phyloP scores from a whole-genome alignment of 2,329 filamentous ascomycete genomes.

The Aspergillus intermedius region DNA sequence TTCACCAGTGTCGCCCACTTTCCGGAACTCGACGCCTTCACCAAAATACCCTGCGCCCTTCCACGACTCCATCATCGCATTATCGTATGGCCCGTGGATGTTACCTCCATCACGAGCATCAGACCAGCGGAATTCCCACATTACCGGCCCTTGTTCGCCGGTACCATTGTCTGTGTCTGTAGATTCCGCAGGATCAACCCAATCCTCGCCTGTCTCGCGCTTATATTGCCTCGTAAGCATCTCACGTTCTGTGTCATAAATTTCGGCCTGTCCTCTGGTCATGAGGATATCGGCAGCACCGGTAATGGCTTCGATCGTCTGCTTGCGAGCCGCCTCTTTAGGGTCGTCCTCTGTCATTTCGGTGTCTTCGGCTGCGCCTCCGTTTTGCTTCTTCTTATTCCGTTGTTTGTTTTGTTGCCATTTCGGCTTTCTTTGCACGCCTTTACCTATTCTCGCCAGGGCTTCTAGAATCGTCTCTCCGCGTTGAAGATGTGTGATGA shows the following conservation, averaged over 20 bases:
- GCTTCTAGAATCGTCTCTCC: constrained; percentile 87
- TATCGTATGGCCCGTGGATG: constrained; percentile 82
- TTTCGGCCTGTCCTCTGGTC: constrained; percentile 74
- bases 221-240: constrained; percentile 73
- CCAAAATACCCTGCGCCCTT: constrained; percentile 87
- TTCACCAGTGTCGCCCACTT: constrained; percentile 47
- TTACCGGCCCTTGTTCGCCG: constrained; percentile 32
- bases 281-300: constrained; percentile 84
- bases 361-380: constrained; percentile 47
- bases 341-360: constrained; percentile 67
- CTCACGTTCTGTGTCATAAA: constrained; percentile 86
- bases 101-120: constrained; percentile 75
- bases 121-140: constrained; percentile 92
- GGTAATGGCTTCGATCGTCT: constrained; percentile 74
- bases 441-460: constrained; percentile 69
- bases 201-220: constrained; percentile 79
- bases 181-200: constrained; percentile 51
- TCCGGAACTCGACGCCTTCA: constrained; percentile 72
- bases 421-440: constrained; percentile 52
- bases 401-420: constrained; percentile 56
- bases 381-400: constrained; percentile 44
- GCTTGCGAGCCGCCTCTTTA: constrained; percentile 62
- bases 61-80: constrained; percentile 82
- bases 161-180: constrained; percentile 27
- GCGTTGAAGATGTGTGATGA: constrained; percentile 68